phyloP scores from a whole-genome alignment of 2,329 filamentous ascomycete species.

The Arthrobotrys megalospora region DNA sequence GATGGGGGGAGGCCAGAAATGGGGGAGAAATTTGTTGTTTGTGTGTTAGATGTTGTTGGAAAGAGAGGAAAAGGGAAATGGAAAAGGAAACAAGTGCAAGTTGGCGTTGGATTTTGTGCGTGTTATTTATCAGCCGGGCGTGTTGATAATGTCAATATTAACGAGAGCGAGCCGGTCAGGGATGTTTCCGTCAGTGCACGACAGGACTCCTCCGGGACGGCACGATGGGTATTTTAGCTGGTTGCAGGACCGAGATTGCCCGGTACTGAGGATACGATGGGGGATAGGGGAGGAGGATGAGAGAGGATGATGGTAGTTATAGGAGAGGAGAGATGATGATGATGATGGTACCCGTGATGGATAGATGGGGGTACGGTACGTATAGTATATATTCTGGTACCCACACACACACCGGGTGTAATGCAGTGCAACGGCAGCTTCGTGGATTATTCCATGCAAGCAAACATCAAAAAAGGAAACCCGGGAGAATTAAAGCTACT shows the following conservation, averaged over 20 bases:
- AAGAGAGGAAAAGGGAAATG: slow-evolving; percentile 22
- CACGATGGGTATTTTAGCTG: background rate
- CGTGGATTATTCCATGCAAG: no score
- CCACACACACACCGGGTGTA: no score
- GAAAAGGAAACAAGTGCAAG: slow-evolving; percentile 18
- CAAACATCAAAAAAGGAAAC: no score
- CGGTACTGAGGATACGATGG: background rate
- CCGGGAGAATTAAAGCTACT: no score
- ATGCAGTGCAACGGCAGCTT: no score
- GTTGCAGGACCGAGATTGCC: background rate
- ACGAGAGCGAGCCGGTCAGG: no score
- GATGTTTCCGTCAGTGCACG: no score
- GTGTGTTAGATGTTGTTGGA: slow-evolving; percentile 55
- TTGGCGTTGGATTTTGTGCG: slow-evolving; percentile 35
- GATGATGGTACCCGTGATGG: background rate
- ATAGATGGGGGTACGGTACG: no score
- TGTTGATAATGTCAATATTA: background rate
- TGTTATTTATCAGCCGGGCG: slow-evolving; percentile 31
- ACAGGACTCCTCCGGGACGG: slow-evolving; percentile 10
- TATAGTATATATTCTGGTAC: no score
- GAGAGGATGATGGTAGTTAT: background rate
- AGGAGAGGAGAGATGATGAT: background rate
- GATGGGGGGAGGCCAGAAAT: slow-evolving; percentile 28
- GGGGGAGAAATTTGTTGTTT: slow-evolving; percentile 61
- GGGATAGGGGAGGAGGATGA: background rate